These are phyloP conservation scores for Ceratocystis colombiana DNA, from an alignment of 2,329 filamentous ascomycete genomes.

Conservation along the genomic window DNA sequence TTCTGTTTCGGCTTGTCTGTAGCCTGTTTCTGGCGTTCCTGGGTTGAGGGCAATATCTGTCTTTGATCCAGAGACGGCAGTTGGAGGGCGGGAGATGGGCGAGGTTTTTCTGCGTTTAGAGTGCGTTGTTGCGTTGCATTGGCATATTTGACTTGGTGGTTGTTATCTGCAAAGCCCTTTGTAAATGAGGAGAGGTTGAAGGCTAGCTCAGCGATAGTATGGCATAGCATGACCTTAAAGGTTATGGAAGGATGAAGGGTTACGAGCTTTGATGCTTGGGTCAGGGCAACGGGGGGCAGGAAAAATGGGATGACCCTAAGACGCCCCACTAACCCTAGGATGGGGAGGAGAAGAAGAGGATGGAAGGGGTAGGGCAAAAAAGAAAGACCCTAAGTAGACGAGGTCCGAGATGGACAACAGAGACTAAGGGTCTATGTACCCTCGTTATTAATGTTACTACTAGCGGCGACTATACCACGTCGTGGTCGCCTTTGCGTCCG, in stretches of 20 bases:
- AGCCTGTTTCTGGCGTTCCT: slow-evolving; percentile 6
- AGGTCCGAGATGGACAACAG: too few species aligned
- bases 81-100: not conserved
- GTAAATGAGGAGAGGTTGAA: slow-evolving; percentile 16
- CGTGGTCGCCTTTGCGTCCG: too few species aligned
- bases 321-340: not conserved
- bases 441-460: too few species aligned
- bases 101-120: not conserved
- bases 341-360: not conserved
- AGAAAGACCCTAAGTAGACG: too few species aligned
- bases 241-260: slow-evolving; percentile 14
- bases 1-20: slow-evolving; percentile 11
- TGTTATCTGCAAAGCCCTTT: slow-evolving; percentile 10
- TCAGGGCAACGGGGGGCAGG: not conserved
- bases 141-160: slow-evolving; percentile 3
- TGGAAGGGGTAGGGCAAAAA: too few species aligned
- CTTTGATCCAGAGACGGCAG: slow-evolving; percentile 1
- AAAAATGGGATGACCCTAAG: not conserved
- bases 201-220: slow-evolving; percentile 9
- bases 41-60: not conserved
- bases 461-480: too few species aligned
- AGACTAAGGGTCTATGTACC: too few species aligned
- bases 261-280: slow-evolving; percentile 11
- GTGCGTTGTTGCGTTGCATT: slow-evolving; percentile 1
- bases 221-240: slow-evolving; percentile 8